Percentiles rank a stretch among this genome's conserved stretches.
These are phyloP conservation scores for Botrytis paeoniae DNA, from an alignment of 2,329 filamentous ascomycete genomes.

Conservation along the genomic window DNA sequence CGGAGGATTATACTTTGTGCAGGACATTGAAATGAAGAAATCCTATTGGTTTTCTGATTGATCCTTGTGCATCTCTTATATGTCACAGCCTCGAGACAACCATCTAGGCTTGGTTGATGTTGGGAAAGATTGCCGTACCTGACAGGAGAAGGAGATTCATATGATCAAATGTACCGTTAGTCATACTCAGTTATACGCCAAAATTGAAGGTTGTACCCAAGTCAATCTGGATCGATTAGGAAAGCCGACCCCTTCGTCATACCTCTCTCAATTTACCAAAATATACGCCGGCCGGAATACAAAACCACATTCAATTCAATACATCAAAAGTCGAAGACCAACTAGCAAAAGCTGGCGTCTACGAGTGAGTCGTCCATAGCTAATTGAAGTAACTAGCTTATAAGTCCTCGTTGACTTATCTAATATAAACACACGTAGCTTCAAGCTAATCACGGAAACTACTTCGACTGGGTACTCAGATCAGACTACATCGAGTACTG, in stretches of 20 bases:
- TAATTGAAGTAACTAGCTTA: neutral
- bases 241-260: constrained; percentile 1
- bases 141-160: neutral
- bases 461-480: neutral
- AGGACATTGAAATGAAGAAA: neutral
- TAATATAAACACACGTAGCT: neutral
- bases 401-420: neutral
- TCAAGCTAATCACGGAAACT: neutral
- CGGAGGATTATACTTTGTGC: neutral
- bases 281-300: neutral
- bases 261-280: neutral
- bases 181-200: neutral
- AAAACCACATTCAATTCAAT: neutral
- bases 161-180: neutral
- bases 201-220: neutral
- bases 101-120: neutral
- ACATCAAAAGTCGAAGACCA: neutral
- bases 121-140: neutral
- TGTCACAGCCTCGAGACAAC: neutral
- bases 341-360: neutral
- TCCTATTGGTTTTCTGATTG: neutral
- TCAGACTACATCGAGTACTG: neutral
- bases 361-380: neutral
- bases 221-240: neutral
- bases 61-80: neutral